A percentile compares a stretch with the other conserved stretches of the same genome.
Evolutionary conservation across 2,329 filamentous ascomycete genomes (phyloP).

Genomic region (Fusarium devonianum): DNA sequence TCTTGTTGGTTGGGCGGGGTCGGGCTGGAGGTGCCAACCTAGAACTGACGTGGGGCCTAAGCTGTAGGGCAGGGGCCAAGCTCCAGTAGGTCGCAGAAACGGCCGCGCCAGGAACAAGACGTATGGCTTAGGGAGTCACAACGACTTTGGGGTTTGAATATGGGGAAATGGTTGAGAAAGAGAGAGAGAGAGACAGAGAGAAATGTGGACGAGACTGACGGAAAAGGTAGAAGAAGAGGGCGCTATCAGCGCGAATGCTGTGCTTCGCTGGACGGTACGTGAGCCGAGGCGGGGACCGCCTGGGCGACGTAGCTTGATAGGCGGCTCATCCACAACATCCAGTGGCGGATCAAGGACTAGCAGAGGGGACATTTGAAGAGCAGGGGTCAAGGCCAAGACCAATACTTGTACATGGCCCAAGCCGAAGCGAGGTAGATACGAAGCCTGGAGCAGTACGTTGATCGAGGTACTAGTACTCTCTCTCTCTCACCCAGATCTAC

Average conservation of each 20-base stretch:
- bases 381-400: constrained; percentile 3
- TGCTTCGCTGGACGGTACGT: background rate
- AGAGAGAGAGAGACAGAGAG: constrained; percentile 5
- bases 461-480: no score
- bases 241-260: constrained; percentile 31
- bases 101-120: constrained; percentile 39
- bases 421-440: no score
- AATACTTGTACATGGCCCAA: no score
- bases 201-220: constrained; percentile 2
- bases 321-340: constrained; percentile 15
- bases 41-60: constrained; percentile 24
- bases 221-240: constrained; percentile 13
- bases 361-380: background rate
- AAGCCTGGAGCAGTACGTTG: background rate
- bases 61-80: constrained; percentile 23
- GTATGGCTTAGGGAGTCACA: constrained; percentile 7
- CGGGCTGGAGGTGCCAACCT: constrained; percentile 17
- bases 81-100: constrained; percentile 43
- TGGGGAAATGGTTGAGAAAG: constrained; percentile 4
- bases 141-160: background rate
- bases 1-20: constrained; percentile 38
- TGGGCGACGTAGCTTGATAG: constrained; percentile 12
- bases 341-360: no score
- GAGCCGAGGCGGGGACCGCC: background rate
- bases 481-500: no score